A percentile compares a stretch with the other conserved stretches of the same genome.
phyloP scores from a whole-genome alignment of 148 eudicot species.

The Rheum nobile region DNA sequence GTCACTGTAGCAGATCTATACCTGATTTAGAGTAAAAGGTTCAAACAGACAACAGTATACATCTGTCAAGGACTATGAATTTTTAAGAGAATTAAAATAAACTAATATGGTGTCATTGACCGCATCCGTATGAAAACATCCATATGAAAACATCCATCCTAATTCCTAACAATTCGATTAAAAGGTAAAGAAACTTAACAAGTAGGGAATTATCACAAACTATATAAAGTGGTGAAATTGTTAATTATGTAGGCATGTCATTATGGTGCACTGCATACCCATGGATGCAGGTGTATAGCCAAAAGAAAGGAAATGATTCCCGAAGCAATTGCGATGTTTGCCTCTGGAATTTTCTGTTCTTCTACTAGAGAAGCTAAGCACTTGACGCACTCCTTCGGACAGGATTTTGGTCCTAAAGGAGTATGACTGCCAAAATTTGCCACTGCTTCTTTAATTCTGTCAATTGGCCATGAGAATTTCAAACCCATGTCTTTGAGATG shows the following conservation, averaged over 20 bases:
- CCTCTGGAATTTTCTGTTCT: slow-evolving; percentile 73
- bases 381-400: slow-evolving; percentile 46
- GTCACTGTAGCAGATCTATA: slow-evolving; percentile 64
- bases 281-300: slow-evolving; percentile 66
- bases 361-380: slow-evolving; percentile 46
- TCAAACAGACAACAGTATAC: slow-evolving; percentile 13
- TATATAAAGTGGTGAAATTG: background rate
- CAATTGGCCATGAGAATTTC: slow-evolving; percentile 81
- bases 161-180: background rate
- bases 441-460: slow-evolving; percentile 43
- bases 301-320: slow-evolving; percentile 83
- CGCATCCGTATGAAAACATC: background rate
- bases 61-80: background rate
- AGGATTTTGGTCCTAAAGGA: slow-evolving; percentile 53
- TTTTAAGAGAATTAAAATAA: background rate
- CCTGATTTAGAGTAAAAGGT: slow-evolving; percentile 26
- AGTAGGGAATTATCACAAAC: background rate
- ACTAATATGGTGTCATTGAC: too few species aligned
- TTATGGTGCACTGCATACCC: slow-evolving; percentile 36
- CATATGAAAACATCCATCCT: background rate
- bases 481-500: slow-evolving; percentile 64
- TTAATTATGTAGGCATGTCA: background rate
- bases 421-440: slow-evolving; percentile 26
- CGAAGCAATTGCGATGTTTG: slow-evolving; percentile 50
- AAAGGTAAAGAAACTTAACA: background rate